Evolutionary conservation across 1,284 basidiomycete species (phyloP), one percentile per base, ranked within the genome.

Genomic region (Chiua sp.): DNA sequence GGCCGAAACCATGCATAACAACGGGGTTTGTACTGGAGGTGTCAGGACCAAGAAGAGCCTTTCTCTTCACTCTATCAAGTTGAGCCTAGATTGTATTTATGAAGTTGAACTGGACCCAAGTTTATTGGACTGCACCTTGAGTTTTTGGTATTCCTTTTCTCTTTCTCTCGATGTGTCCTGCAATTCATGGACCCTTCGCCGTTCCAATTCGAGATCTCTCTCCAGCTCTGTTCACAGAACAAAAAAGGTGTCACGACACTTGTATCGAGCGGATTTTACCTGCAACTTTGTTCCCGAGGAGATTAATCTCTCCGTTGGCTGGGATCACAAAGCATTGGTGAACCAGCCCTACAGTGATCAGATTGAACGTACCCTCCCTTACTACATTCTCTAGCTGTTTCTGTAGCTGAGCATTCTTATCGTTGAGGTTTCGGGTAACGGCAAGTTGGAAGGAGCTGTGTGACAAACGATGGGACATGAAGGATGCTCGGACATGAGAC

Each of bases 141-240:
- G 83, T 71, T 92, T 94, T 60, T 90, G 88, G 69, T 94, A 94
- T 65, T 94, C 93, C 67, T 91, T 93, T 65, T 93, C 92, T 66
- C 87, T 83, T 65, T 92, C 90, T 66, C 86, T 83, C 7, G 88
- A 80, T 2, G 83, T 77, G 46, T 94, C 92, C 68, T 92, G 90
- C 22, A 91, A 68, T 33, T 92, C 90, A 16, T 86, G 82, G 23
- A 84, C 79, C 68, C 88, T 91, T 20, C 91, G 82, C 20, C 88
- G 82, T 73, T 94, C 92, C 23, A 88, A 64, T 66, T 93, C 92
- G 47, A 94, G 79, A 64, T 94, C 93, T 33, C 86, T 86, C 71
- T 92, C 88, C 47, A 91, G 72, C 55, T 88, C 92, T 93, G 66
- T 61, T 61, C 46, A 42, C 33, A 51, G 59, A 50, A 56, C 47